Conservation (phyloP, 192 early-diverging fungal species). For the Backusella australiensis region DNA sequence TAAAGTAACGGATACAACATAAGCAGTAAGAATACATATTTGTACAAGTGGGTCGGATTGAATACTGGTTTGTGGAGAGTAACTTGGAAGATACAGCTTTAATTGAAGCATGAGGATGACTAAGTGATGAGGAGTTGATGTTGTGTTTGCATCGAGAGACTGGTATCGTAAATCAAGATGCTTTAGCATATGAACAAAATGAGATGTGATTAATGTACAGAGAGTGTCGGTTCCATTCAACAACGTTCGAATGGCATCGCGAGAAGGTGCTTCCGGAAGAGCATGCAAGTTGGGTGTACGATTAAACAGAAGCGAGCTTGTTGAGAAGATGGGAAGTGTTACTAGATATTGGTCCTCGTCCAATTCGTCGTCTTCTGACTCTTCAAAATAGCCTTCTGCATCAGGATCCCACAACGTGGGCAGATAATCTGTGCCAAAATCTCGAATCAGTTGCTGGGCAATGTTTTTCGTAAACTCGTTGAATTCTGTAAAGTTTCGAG, state of each 20-base stretch:
- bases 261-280: not conserved
- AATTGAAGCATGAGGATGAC: conserved; percentile 8
- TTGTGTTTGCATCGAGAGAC: not conserved
- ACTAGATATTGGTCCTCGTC: conserved; percentile 36
- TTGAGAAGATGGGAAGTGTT: conserved; percentile 29
- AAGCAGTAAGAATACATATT: conserved; percentile 9
- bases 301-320: not conserved
- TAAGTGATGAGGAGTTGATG: not conserved
- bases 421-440: conserved; percentile 18
- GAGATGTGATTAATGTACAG: not conserved
- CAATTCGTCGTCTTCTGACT: conserved; percentile 26
- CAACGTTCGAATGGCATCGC: not conserved
- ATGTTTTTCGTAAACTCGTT: conserved; percentile 14
- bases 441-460: conserved; percentile 17
- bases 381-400: conserved; percentile 15
- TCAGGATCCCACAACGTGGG: conserved; percentile 9
- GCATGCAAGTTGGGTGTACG: not conserved
- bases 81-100: not conserved
- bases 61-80: not conserved
- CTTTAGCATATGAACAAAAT: not conserved
- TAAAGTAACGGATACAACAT: not conserved
- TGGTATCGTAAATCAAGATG: not conserved
- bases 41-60: not conserved
- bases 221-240: not conserved
- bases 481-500: conserved; percentile 20